Evolutionary conservation across 2,329 filamentous ascomycete species (phyloP).

Genomic region (Penicillium sp.): DNA sequence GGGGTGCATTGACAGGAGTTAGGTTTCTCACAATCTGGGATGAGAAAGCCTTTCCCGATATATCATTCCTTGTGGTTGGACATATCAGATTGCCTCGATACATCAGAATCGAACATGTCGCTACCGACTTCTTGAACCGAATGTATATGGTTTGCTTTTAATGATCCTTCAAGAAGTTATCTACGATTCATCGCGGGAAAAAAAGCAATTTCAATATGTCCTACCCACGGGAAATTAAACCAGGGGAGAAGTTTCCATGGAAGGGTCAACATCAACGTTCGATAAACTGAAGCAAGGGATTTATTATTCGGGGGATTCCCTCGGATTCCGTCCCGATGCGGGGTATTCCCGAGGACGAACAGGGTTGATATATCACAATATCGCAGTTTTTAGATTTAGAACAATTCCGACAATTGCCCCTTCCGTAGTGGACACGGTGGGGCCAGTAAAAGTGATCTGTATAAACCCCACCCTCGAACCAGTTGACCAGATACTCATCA

Average conservation of each 20-base stretch:
- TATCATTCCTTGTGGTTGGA: constrained; percentile 1
- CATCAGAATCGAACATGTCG: not conserved
- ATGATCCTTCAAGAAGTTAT: not conserved
- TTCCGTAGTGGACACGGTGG: not conserved
- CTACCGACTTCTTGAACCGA: not conserved
- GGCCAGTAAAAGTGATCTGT: not conserved
- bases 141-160: not conserved
- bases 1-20: constrained; percentile 3
- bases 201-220: not conserved
- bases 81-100: not conserved
- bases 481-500: not conserved
- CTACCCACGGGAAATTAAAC: not conserved
- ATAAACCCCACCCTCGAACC: not conserved
- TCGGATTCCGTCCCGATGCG: not conserved
- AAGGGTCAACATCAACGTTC: not conserved
- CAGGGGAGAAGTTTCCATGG: not conserved
- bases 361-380: not conserved
- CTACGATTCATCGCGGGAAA: not conserved
- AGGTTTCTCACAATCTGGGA: not conserved
- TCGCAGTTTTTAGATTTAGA: not conserved
- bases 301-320: not conserved
- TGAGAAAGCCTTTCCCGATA: constrained; percentile 3
- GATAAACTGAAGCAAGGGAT: not conserved
- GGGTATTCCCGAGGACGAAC: not conserved
- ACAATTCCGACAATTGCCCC: not conserved